Evolutionary conservation across 2,329 filamentous ascomycete species (phyloP).

Genomic region (Dothistroma pini): DNA sequence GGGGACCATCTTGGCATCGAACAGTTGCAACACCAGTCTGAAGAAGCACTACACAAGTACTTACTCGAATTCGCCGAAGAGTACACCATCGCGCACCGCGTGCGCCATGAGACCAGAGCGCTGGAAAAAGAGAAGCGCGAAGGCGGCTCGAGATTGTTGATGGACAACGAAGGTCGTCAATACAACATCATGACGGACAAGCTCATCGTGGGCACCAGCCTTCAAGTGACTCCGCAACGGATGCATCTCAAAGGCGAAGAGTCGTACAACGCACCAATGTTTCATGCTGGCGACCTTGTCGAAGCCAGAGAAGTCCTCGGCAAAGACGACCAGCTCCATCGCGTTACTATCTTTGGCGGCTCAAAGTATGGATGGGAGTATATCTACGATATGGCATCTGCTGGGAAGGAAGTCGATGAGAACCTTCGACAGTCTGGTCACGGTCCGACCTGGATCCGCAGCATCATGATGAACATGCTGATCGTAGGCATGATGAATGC

Average conservation of each 20-base stretch:
- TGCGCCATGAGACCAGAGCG: conserved; percentile 10
- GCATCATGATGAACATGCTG: conserved; percentile 5
- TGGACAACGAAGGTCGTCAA: neutral
- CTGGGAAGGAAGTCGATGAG: conserved; percentile 17
- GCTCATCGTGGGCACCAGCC: conserved; percentile 11
- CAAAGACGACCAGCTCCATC: conserved; percentile 4
- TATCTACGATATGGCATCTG: conserved; percentile 12
- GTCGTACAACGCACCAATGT: conserved; percentile 6
- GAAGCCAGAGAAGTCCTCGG: conserved; percentile 4
- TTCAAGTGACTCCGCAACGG: neutral
- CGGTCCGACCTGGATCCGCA: conserved; percentile 11
- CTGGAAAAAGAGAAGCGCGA: conserved; percentile 11
- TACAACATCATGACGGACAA: conserved; percentile 10
- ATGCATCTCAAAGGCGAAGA: conserved; percentile 11
- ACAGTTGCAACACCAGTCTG: conserved; percentile 6
- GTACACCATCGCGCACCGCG: conserved; percentile 4
- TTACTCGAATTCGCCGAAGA: conserved; percentile 9
- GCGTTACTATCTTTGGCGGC: conserved; percentile 13
- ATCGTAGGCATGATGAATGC: conserved; percentile 11
- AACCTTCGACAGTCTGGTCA: conserved; percentile 14
- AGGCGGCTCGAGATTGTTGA: conserved; percentile 9
- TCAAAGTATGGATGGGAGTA: conserved; percentile 15
- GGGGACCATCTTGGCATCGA: conserved; percentile 10
- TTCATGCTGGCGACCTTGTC: conserved; percentile 8
- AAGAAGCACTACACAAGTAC: conserved; percentile 15